Conservation (phyloP, 179 eudicot genomes). For the Beta lomatogona region DNA sequence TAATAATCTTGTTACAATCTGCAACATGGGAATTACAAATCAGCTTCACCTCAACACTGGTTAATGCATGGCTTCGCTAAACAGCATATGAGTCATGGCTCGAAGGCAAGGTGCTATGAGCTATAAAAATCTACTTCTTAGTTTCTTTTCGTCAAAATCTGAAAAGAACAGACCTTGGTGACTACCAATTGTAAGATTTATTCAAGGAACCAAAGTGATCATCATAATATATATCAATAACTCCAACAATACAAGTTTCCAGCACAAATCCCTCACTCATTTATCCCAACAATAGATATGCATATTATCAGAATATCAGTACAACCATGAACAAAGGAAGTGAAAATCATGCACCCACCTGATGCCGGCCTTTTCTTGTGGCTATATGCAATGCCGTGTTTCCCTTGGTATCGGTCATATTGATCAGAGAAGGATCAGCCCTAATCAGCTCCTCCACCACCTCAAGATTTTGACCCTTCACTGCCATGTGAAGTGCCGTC, state of each 20-base stretch:
- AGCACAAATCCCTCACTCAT: not conserved
- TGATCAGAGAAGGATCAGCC: slow-evolving; percentile 58
- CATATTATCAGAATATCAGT: not conserved
- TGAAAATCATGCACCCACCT: slow-evolving; percentile 42
- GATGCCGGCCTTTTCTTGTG: slow-evolving; percentile 69
- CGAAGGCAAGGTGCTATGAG: not conserved
- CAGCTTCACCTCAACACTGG: slow-evolving; percentile 8
- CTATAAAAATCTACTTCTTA: not conserved
- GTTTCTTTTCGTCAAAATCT: not conserved
- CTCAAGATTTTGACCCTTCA: slow-evolving; percentile 79
- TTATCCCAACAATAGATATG: not conserved
- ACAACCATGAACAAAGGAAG: not conserved
- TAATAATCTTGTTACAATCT: slow-evolving; percentile 69
- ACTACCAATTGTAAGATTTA: not conserved
- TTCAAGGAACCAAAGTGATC: not conserved
- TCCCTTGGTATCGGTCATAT: slow-evolving; percentile 73
- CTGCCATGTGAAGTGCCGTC: slow-evolving; percentile 96
- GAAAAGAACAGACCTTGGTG: not conserved
- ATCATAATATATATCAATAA: not conserved
- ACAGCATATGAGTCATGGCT: not conserved
- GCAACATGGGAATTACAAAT: slow-evolving; percentile 13
- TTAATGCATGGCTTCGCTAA: not conserved
- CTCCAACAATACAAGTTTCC: not conserved
- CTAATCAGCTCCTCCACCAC: slow-evolving; percentile 71
- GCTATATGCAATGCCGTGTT: slow-evolving; percentile 84